Evolutionary conservation across 202 grass and related monocot genomes (phyloP), one percentile per base, ranked within the genome.

Genomic region (Setaria italica): DNA sequence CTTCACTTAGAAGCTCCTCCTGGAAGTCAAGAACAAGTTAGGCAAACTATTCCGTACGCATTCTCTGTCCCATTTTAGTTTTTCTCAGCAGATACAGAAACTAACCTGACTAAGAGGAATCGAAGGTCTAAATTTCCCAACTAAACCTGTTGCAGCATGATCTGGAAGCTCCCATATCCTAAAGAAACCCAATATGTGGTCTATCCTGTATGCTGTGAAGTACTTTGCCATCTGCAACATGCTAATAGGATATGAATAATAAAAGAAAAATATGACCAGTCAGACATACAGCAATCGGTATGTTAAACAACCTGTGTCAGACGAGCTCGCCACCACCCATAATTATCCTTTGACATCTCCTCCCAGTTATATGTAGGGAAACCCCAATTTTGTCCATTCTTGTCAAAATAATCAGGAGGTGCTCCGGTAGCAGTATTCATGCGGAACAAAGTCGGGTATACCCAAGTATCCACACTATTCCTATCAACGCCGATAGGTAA

Each of bases 341-440:
- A 99, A 72, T 99, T 99, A 86, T 99, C 97, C 87, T 93, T 99
- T 64, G 93, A 94, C 97, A 99, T 99, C 75, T 99, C 97, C 92
- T 96, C 93, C 97, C 97, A 99, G 56, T 99, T 99, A 86, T 99
- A 99, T 67, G 97, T 99, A 57, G 97, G 97, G 58, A 99, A 99
- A 67, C 97, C 97, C 97, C 97, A 99, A 85, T 96, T 99, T 88
- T 99, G 97, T 62, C 97, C 97, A 92, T 92, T 96, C 86, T 99
- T 99, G 69, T 96, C 94, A 87, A 99, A 99, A 87, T 99, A 99
- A 85, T 96, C 97, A 86, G 97, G 93, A 82, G 97, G 97, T 56
- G 97, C 93, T 76, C 97, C 97, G 34, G 97, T 99, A 74, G 97
- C 88, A 21, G 97, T 96, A 62, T 99, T 96, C 97, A 99, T 99